Evolutionary conservation across 306 rosid genomes (phyloP), one percentile per base, ranked within the genome.

Genomic region (Fagus crenata): DNA sequence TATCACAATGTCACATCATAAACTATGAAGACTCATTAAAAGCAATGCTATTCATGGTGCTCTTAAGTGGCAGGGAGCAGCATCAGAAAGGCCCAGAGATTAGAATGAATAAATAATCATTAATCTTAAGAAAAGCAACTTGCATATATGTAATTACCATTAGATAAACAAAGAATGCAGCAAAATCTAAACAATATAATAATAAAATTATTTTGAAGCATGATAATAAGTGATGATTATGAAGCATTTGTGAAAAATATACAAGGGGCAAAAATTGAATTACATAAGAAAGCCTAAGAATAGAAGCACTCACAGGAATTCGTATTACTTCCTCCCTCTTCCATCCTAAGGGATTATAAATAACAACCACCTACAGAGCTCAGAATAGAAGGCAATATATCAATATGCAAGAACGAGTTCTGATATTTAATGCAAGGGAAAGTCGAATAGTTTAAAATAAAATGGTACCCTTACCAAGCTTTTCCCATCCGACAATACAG

Each of bases 311-410:
- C 82, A 93, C 98, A 4, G 98, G 97, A 80, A 93, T 89, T 86
- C 89, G 86, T 68, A 93, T 81, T 53, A 90, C 78, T 73, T 93
- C 92, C 76, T 88, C 86, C 89, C 97, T 88, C 84, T 84, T 87
- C 96, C 96, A 90, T 86, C 98, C 98, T 2, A 93, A 77, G n/a
- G 98, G 73, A 74, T 91, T 93, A 75, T 91, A 93, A 80, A 89
- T 82, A 11, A 93, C 87, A 72, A 91, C 83, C 17, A 87, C 91
- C 98, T 93, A 70, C 71, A 77, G 33, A 3, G 14, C 1, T 37
- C 4, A 37, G 69, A 63, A 65, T 6, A 39, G 13, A 51, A 84
- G 64, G 6, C 39, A 67, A 78, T 33, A 32, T n/a, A 59, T 72
- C 60, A 55, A 39, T 17, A 7, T 39, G 28, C 33, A 7, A 65